Evolutionary conservation across 371 early-diverging fungal genomes (phyloP).

Genomic region (Globomyces sp.): DNA sequence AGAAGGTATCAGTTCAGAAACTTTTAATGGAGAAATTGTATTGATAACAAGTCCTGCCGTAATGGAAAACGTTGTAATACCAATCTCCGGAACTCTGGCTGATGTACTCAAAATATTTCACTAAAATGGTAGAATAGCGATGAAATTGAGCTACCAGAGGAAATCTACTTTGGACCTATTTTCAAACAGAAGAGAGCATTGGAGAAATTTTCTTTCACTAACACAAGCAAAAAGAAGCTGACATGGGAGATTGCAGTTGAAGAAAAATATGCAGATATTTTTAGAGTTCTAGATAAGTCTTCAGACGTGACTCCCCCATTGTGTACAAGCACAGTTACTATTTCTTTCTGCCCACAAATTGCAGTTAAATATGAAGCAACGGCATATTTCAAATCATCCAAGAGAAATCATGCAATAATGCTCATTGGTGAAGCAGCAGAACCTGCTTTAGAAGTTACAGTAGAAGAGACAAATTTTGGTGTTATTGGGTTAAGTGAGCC

Average conservation of each 20-base stretch:
- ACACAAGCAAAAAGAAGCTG: constrained; percentile 39
- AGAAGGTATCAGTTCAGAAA: no score
- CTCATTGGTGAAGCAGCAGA: constrained; percentile 38
- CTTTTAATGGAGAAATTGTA: no score
- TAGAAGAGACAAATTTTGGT: constrained; percentile 38
- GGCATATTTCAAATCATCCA: constrained; percentile 39
- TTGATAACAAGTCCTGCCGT: no score
- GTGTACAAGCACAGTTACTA: constrained; percentile 21
- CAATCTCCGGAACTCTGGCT: constrained; percentile 29
- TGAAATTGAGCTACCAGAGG: not conserved
- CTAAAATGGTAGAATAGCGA: not conserved
- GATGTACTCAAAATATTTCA: constrained; percentile 32
- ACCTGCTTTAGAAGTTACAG: constrained; percentile 31
- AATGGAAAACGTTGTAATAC: constrained; percentile 22
- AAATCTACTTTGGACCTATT: constrained; percentile 37
- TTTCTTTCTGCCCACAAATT: constrained; percentile 40
- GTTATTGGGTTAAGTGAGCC: constrained; percentile 47
- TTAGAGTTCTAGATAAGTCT: constrained; percentile 20
- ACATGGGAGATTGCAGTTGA: constrained; percentile 43
- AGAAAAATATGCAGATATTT: constrained; percentile 34
- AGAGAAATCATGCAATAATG: constrained; percentile 28
- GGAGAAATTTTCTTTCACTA: constrained; percentile 36
- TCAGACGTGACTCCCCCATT: constrained; percentile 38
- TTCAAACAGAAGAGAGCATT: constrained; percentile 13
- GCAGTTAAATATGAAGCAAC: constrained; percentile 18